Evolutionary conservation across 2,329 filamentous ascomycete genomes (phyloP), one percentile per base, ranked within the genome.

Genomic region (Fusarium aywerte): DNA sequence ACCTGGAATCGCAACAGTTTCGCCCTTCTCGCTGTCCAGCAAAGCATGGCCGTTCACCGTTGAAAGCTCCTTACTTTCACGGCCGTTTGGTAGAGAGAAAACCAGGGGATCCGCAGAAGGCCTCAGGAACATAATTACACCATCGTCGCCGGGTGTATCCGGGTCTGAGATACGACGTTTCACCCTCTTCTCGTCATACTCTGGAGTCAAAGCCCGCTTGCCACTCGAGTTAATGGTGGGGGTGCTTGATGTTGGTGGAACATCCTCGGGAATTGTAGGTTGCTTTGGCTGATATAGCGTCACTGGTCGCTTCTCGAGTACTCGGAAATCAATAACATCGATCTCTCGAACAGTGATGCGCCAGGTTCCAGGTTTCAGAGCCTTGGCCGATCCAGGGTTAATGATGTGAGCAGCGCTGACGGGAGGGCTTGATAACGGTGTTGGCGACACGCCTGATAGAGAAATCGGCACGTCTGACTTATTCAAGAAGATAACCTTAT

Each of bases 401-500:
- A 84, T 79, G 67, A 79, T 73, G 69, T 80, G 78, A n/a, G 74
- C 74, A 23, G 81, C 82, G 60, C 79, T 80, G 62, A 80, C 73
- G n/a, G 77, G 67, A 67, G 75, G 79, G 61, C 76, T 81, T 32
- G 77, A 76, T 16, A 75, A 65, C 4, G 79, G 76, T 29, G 76
- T 75, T 57, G 80, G 77, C 20, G 82, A 84, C 51, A 83, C 71
- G 51, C 82, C 79, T 20, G 80, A 79, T 29, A 88, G 77, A 23
- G 77, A 77, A 53, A 88, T 83, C 40, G 85, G 85, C 3, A 83
- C 79, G 35, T 87, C 83, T 16, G 85, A 87, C 58, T 80, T 81
- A 74, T 87, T 88, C 50, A 82, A 74, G 25, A 88, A 80, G 59
- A 88, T 85, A 68, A 86, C 81, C 73, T 84, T 83, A 73, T 88